A percentile compares a stretch with the other conserved stretches of the same genome.
These are phyloP conservation scores for Exsudoporus floridanus DNA, from an alignment of 1,284 basidiomycete genomes.

Conservation along the genomic window DNA sequence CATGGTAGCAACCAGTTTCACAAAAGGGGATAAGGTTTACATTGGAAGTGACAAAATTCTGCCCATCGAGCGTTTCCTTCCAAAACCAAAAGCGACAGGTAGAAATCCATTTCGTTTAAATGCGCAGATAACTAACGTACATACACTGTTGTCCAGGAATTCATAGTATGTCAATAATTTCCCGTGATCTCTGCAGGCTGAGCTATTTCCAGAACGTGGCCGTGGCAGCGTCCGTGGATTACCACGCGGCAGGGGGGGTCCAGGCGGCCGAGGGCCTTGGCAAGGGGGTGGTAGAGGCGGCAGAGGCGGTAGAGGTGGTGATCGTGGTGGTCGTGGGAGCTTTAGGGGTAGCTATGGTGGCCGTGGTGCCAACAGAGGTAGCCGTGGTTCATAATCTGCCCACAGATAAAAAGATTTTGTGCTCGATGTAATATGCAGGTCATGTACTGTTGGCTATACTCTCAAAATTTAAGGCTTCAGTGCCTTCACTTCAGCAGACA, in stretches of 20 bases:
- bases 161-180: slow-evolving; percentile 43
- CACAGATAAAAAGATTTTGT: background rate
- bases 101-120: slow-evolving; percentile 22
- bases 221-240: slow-evolving; percentile 41
- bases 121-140: slow-evolving; percentile 2
- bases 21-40: slow-evolving; percentile 97
- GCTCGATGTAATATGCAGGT: background rate
- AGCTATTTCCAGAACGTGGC: slow-evolving; percentile 52
- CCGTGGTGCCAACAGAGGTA: slow-evolving; percentile 44
- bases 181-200: background rate
- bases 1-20: slow-evolving; percentile 94
- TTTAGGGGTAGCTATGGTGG: slow-evolving; percentile 42
- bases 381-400: slow-evolving; percentile 45
- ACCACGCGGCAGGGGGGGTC: slow-evolving; percentile 43
- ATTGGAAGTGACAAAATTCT: slow-evolving; percentile 95
- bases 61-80: slow-evolving; percentile 95
- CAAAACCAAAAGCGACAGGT: slow-evolving; percentile 89
- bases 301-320: slow-evolving; percentile 40
- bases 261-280: slow-evolving; percentile 49
- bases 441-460: background rate
- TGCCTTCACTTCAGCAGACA: slow-evolving; percentile 46
- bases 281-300: slow-evolving; percentile 42
- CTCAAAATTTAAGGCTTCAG: slow-evolving; percentile 41
- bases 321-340: too few species aligned
- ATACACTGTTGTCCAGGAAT: slow-evolving; percentile 38